Base-by-base conservation (phyloP, 805 yeast genomes). In the Wickerhamomyces xylosicus region DNA sequence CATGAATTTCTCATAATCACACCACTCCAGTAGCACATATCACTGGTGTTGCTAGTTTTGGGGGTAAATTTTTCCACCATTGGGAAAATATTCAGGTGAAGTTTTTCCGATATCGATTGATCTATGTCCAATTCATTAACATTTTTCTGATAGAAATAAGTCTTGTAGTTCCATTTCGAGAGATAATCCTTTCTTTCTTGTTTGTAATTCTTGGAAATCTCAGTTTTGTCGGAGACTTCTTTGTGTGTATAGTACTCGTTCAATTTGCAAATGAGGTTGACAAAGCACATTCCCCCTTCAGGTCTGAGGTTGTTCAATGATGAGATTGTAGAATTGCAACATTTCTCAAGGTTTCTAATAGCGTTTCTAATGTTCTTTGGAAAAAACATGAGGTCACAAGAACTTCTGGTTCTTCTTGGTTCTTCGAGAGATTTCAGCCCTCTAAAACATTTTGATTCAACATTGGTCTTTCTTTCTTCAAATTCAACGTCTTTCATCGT, bases 1-100 rank as follows among this genome's bases (percentile, higher is more conserved):
- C 96, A 90, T 1, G 95, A 87, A 58, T 92, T 92, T 40, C 97
- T 70, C 89, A 92, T 92, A 31, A 89, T 86, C n/a, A 90, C 95
- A 3, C 95, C 92, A 3, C 97, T 85, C 98, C 98, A 90, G 59
- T 89, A 87, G 48, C 83, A 80, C 67, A 87, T 77, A 48, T 89
- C 96, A 33, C 79, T 74, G 3, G 85, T 76, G 47, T 81, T 74
- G 35, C 68, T 62, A 38, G 72, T 67, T 40, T 70, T 69, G 16
- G 75, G 72, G 0, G 97, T 90, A 56, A 85, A 90, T 57, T 84
- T 79, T 58, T 90, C 98, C 31, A 90, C 97, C 47, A 90, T 62
- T 9, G 95, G 95, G 62, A 92, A 90, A 20, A 90, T 62, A 56
- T 90, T 86, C 21, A 79, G 29, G 11, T 25, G 20, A 17, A 16